Base-by-base conservation (phyloP, 768 basidiomycete species). In the Pholiota molesta region DNA sequence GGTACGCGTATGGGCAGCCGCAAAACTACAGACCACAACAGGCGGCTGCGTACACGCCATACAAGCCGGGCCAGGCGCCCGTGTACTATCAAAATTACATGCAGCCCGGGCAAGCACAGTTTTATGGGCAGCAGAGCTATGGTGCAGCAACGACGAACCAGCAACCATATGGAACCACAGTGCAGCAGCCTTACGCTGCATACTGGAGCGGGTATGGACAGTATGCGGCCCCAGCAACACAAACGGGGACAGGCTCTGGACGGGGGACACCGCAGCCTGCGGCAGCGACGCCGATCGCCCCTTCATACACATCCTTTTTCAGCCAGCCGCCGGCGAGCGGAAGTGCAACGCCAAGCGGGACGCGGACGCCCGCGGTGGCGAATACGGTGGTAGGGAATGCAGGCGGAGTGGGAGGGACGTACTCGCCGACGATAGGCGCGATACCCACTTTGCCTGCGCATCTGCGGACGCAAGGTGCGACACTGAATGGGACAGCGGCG, bases 361-460 rank as follows among this genome's bases (percentile, higher is more conserved):
- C 54, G 35, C 55, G 64, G 44, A 63, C 66, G n/a, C 63, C 83
- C 57, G 81, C 84, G 5, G 84, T 86, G 6, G 84, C 84, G 10
- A 86, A 86, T 52, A 86, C 85, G 0, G 83, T 84, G 26, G 65
- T 81, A 23, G 65, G 69, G 21, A 37, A 37, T 37, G 14, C 35
- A 37, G 69, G 64, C 52, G 61, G 64, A 1, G 49, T 52, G 39
- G 49, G 51, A 49, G 55, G 49, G 63, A 37, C 54, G 53, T 42
- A 47, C 52, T 44, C 58, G 42, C 31, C 45, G 40, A 33, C 42
- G 28, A 28, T 63, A 10, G 55, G 59, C 26, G 47, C 55, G 47
- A 68, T 68, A n/a, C 70, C 74, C 26, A 74, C 73, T 51, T 62
- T 77, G 56, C 74, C 78, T 19, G 55, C 69, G 17, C 76, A 78